These are phyloP conservation scores for Calvatia gigantea DNA, from an alignment of 768 basidiomycete species.

Conservation along the genomic window DNA sequence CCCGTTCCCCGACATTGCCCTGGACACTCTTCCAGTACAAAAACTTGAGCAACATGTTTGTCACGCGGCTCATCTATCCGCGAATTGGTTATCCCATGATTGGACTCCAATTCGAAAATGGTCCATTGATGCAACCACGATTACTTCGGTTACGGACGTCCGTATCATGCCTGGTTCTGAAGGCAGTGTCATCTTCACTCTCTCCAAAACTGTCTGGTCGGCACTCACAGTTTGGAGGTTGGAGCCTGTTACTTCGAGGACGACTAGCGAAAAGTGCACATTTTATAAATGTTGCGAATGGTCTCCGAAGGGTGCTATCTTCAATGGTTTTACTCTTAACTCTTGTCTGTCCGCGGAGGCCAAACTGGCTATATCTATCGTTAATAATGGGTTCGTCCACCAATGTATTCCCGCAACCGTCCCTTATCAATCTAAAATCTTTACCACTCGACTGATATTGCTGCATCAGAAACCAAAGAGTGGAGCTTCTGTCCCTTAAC, in stretches of 20 bases:
- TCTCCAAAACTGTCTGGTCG: conserved; percentile 63
- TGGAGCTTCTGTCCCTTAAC: conserved; percentile 30
- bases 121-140: conserved; percentile 30
- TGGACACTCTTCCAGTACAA: conserved; percentile 33
- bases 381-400: conserved; percentile 41
- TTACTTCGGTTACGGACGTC: conserved; percentile 47
- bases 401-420: conserved; percentile 1
- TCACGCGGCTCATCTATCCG: conserved; percentile 42
- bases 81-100: conserved; percentile 39
- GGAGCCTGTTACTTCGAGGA: conserved; percentile 20
- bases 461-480: conserved; percentile 23
- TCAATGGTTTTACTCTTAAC: conserved; percentile 52
- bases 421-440: not conserved
- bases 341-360: conserved; percentile 39
- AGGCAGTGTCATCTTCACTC: conserved; percentile 44
- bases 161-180: conserved; percentile 47
- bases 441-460: conserved; percentile 13
- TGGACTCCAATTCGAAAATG: conserved; percentile 13
- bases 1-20: conserved; percentile 42
- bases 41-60: conserved; percentile 44
- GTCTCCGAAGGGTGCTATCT: conserved; percentile 50
- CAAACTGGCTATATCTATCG: conserved; percentile 47
- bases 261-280: conserved; percentile 42
- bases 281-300: conserved; percentile 41
- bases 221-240: conserved; percentile 53